A percentile compares a stretch with the other conserved stretches of the same genome.
phyloP scores from a whole-genome alignment of 345 rosid genomes.

The Arabis alpina region DNA sequence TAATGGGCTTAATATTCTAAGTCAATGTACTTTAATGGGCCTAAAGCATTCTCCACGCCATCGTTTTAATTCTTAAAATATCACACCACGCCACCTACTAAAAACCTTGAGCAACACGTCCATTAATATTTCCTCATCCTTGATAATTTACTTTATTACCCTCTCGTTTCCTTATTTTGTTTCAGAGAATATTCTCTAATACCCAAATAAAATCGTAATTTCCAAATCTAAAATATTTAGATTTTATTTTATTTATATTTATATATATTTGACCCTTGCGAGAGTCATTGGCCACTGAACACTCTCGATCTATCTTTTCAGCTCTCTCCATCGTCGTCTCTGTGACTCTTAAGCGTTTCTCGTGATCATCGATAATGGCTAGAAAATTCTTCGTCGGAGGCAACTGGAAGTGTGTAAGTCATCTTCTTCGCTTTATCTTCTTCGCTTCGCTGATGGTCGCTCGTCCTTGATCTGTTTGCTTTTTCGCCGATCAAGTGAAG shows the following conservation, averaged over 20 bases:
- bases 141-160: too few relatives aligned
- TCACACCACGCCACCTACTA: too few relatives aligned
- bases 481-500: constrained; percentile 12
- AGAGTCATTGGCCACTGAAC: constrained; percentile 40
- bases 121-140: too few relatives aligned
- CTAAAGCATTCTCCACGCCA: too few relatives aligned
- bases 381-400: constrained; percentile 94
- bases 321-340: constrained; percentile 19
- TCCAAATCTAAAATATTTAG: neutral
- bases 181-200: too few relatives aligned
- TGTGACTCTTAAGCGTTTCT: constrained; percentile 26
- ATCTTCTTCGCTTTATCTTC: constrained; percentile 1
- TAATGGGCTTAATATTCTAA: too few relatives aligned
- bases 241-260: constrained; percentile 2
- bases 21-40: too few relatives aligned
- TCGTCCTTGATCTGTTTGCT: constrained; percentile 31
- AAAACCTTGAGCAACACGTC: too few relatives aligned
- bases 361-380: constrained; percentile 57
- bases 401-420: constrained; percentile 96
- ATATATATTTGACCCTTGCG: constrained; percentile 31
- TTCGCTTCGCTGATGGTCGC: neutral
- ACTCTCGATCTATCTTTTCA: constrained; percentile 34
- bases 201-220: constrained; percentile 15
- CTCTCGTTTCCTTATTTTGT: too few relatives aligned
- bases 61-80: too few relatives aligned